Conservation (phyloP, 768 basidiomycete genomes). For the Phaeotremella fagi region DNA sequence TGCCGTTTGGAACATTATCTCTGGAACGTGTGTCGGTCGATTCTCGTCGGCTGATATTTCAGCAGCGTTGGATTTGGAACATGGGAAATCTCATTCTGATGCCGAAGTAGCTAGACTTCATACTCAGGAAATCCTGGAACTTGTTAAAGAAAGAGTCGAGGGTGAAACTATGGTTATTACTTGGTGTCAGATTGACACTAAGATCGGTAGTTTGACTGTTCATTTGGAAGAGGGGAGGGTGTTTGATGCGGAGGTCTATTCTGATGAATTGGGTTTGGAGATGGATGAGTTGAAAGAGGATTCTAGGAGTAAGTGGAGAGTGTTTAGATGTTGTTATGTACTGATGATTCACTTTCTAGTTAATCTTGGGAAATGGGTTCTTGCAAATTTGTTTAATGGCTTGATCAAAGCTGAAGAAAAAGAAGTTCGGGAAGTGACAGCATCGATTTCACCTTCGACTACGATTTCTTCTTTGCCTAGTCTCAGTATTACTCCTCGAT, state of each 20-base stretch:
- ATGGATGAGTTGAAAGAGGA: slow-evolving; percentile 69
- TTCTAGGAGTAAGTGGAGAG: slow-evolving; percentile 68
- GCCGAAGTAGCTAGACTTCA: slow-evolving; percentile 26
- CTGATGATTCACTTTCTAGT: slow-evolving; percentile 53
- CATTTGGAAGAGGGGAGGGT: slow-evolving; percentile 73
- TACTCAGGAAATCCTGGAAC: slow-evolving; percentile 67
- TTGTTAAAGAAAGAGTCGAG: slow-evolving; percentile 84
- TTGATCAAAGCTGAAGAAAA: slow-evolving; percentile 44
- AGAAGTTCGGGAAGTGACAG: slow-evolving; percentile 20
- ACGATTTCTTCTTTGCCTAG: slow-evolving; percentile 13
- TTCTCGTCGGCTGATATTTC: slow-evolving; percentile 63
- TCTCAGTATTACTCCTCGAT: slow-evolving; percentile 21
- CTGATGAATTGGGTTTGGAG: slow-evolving; percentile 77
- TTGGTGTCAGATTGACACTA: slow-evolving; percentile 87
- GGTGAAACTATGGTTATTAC: slow-evolving; percentile 79
- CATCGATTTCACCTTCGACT: slow-evolving; percentile 8
- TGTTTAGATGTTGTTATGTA: slow-evolving; percentile 5
- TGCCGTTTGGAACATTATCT: slow-evolving; percentile 86
- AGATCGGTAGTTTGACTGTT: slow-evolving; percentile 78
- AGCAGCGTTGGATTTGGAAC: slow-evolving; percentile 37
- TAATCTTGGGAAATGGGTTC: slow-evolving; percentile 85
- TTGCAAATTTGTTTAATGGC: slow-evolving; percentile 75
- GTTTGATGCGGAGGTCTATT: slow-evolving; percentile 93
- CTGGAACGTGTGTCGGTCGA: slow-evolving; percentile 67
- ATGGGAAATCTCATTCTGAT: slow-evolving; percentile 20